phyloP scores from a whole-genome alignment of 176 grass and related monocot species.

The Tillandsia fasciculata region DNA sequence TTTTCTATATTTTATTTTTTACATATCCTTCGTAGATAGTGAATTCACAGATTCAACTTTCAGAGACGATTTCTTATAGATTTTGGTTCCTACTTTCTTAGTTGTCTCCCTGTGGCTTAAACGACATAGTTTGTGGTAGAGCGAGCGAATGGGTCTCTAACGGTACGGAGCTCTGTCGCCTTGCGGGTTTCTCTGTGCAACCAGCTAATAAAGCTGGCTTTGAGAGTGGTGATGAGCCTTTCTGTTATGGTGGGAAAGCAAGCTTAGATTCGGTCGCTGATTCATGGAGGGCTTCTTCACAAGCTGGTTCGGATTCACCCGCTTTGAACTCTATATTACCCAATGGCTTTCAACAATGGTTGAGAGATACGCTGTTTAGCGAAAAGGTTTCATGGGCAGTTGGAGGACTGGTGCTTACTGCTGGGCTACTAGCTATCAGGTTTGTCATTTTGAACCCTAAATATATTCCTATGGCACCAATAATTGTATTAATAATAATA shows the following conservation, averaged over 20 bases:
- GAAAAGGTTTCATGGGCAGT: slow-evolving; percentile 86
- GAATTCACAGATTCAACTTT: slow-evolving; percentile 1
- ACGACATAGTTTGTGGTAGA: slow-evolving; percentile 84
- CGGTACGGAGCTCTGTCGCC: slow-evolving; percentile 67
- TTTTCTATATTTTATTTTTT: not conserved
- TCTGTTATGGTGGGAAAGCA: slow-evolving; percentile 94
- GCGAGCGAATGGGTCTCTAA: slow-evolving; percentile 75
- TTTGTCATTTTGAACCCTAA: slow-evolving; percentile 19
- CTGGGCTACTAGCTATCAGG: slow-evolving; percentile 70
- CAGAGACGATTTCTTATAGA: slow-evolving; percentile 2
- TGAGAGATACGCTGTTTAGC: slow-evolving; percentile 36
- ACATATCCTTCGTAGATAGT: not conserved
- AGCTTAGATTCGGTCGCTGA: slow-evolving; percentile 69
- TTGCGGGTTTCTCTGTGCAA: slow-evolving; percentile 83
- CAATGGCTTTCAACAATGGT: slow-evolving; percentile 48
- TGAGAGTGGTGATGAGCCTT: slow-evolving; percentile 37
- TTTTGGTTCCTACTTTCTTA: slow-evolving; percentile 27
- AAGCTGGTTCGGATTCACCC: slow-evolving; percentile 36
- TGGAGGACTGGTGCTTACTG: slow-evolving; percentile 90
- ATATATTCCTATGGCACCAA: not conserved
- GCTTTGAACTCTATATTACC: slow-evolving; percentile 27
- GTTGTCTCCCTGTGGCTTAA: slow-evolving; percentile 86
- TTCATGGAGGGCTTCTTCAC: slow-evolving; percentile 50
- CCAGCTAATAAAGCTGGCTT: slow-evolving; percentile 13
- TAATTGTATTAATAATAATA: not conserved